A percentile compares a stretch with the other conserved stretches of the same genome.
These are phyloP conservation scores for Telfairia occidentalis DNA, from an alignment of 331 rosid species.

Conservation along the genomic window DNA sequence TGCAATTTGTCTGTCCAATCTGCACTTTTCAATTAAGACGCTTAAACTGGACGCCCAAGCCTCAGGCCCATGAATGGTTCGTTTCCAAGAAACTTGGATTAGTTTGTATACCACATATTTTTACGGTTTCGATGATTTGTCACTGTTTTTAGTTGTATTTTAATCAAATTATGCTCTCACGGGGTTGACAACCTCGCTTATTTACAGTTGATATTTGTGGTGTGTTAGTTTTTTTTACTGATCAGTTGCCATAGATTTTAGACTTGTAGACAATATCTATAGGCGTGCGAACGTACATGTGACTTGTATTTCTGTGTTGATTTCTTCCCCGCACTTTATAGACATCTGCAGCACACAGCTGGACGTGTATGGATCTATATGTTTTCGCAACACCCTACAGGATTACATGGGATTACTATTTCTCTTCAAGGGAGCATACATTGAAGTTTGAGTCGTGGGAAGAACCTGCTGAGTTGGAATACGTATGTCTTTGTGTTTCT, in stretches of 20 bases:
- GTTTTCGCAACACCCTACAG: conserved; percentile 89
- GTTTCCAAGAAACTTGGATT: neutral
- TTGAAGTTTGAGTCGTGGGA: conserved; percentile 85
- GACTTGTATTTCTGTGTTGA: neutral
- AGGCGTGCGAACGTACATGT: neutral
- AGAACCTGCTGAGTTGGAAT: conserved; percentile 85
- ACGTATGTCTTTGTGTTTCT: conserved; percentile 36
- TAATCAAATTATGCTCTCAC: neutral
- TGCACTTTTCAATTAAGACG: neutral
- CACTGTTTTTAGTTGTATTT: neutral
- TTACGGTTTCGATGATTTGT: neutral
- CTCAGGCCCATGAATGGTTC: neutral
- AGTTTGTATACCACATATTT: neutral
- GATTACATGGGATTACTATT: conserved; percentile 91
- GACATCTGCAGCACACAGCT: conserved; percentile 85
- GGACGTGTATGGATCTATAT: conserved; percentile 92
- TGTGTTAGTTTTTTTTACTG: neutral
- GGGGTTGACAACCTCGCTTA: neutral
- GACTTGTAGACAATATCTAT: neutral
- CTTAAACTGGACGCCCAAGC: neutral
- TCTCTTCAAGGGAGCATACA: conserved; percentile 64
- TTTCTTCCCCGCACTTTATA: conserved; percentile 16
- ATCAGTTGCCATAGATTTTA: neutral
- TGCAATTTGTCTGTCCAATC: neutral
- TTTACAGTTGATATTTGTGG: neutral